Conservation (phyloP, 768 basidiomycete species). For the Panaeolus cyanescens region DNA sequence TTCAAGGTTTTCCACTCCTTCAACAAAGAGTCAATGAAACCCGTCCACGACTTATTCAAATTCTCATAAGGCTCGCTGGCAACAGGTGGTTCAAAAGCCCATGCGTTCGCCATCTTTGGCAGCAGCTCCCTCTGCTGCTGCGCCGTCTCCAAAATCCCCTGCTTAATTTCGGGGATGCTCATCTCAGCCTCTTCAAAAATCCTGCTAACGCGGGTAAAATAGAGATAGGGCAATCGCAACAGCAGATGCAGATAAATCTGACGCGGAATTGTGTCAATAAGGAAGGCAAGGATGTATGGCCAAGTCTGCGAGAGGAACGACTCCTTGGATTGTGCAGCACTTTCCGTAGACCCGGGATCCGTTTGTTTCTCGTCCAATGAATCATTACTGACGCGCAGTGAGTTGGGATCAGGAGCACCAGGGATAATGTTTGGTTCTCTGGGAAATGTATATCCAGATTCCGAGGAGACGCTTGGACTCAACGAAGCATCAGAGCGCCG, state of each 20-base stretch:
- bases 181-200: slow-evolving; percentile 69
- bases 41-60: slow-evolving; percentile 28
- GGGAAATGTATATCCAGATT: too few relatives aligned
- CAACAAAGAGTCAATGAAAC: slow-evolving; percentile 28
- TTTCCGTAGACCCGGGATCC: too few relatives aligned
- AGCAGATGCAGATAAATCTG: slow-evolving; percentile 39
- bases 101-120: slow-evolving; percentile 4
- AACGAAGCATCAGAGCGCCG: too few relatives aligned
- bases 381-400: too few relatives aligned
- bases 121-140: background rate
- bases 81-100: background rate
- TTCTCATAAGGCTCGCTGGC: slow-evolving; percentile 16
- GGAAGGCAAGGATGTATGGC: slow-evolving; percentile 17
- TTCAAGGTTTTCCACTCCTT: slow-evolving; percentile 38
- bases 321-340: too few relatives aligned
- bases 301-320: too few relatives aligned
- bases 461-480: too few relatives aligned
- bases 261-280: slow-evolving; percentile 28
- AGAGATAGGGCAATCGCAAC: slow-evolving; percentile 61
- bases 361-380: too few relatives aligned
- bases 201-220: slow-evolving; percentile 64
- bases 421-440: too few relatives aligned
- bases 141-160: slow-evolving; percentile 30
- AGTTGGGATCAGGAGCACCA: too few relatives aligned
- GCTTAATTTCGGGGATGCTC: slow-evolving; percentile 53